These are phyloP conservation scores for Hypoxylon lienhwacheense DNA, from an alignment of 495 filamentous ascomycete genomes.

Conservation along the genomic window DNA sequence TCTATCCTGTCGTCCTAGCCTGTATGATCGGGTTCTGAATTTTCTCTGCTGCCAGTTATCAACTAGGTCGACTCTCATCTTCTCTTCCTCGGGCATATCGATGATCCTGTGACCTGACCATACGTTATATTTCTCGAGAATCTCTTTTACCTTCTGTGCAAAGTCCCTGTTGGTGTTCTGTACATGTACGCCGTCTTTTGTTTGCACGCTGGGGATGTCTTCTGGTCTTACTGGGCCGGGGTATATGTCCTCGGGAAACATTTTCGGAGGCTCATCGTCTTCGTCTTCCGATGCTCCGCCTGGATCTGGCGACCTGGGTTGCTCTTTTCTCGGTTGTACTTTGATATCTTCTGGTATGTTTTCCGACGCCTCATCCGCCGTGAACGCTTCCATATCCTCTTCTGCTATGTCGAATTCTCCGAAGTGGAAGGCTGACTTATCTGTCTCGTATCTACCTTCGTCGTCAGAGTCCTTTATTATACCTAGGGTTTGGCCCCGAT, in stretches of 20 bases:
- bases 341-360: neutral
- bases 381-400: too few species aligned
- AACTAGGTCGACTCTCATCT: neutral
- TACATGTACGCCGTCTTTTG: neutral
- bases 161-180: neutral
- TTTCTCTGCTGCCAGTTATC: neutral
- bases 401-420: neutral
- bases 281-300: too few species aligned
- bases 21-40: neutral
- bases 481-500: neutral
- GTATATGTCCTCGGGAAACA: too few species aligned
- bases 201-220: neutral
- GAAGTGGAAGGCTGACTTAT: neutral
- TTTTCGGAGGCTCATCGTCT: too few species aligned
- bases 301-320: too few species aligned
- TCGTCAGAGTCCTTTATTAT: neutral
- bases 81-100: neutral
- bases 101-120: neutral
- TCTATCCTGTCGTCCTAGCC: neutral
- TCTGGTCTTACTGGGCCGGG: too few species aligned
- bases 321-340: too few species aligned
- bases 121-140: neutral
- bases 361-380: neutral
- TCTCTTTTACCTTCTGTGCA: neutral
- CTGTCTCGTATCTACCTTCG: neutral